These are phyloP conservation scores for Pyrenochaeta sp. DNA, from an alignment of 2,329 filamentous ascomycete genomes.

Conservation along the genomic window DNA sequence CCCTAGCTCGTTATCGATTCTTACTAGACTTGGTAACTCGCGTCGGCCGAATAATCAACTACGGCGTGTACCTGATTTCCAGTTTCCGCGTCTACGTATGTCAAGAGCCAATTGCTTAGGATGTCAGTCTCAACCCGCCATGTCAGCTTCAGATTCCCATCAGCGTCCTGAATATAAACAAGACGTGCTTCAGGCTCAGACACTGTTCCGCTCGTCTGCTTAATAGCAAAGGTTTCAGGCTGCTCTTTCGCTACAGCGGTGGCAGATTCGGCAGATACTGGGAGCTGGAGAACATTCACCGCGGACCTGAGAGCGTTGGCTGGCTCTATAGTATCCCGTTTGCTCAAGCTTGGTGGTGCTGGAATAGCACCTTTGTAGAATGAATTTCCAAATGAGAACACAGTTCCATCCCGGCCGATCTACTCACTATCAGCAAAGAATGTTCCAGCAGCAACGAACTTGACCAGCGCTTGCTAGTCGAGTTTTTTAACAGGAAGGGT, in stretches of 20 bases:
- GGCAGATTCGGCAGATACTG: conserved; percentile 52
- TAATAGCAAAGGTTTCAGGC: conserved; percentile 55
- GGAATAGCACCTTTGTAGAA: conserved; percentile 57
- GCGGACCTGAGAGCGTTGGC: conserved; percentile 55
- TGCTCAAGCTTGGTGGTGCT: conserved; percentile 47
- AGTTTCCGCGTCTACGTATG: conserved; percentile 63
- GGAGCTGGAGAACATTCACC: conserved; percentile 51
- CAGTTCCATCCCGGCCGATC: conserved; percentile 61
- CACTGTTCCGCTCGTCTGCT: conserved; percentile 58
- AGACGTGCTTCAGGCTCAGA: conserved; percentile 64
- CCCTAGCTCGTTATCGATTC: not conserved
- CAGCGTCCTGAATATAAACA: conserved; percentile 62
- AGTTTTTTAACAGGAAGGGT: not conserved
- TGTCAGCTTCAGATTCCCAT: conserved; percentile 59
- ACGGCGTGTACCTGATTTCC: conserved; percentile 61
- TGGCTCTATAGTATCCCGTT: conserved; percentile 56
- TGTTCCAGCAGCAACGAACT: not conserved
- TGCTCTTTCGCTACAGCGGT: conserved; percentile 50
- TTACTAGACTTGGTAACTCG: conserved; percentile 64
- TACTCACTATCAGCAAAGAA: conserved; percentile 25
- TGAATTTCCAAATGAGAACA: conserved; percentile 67
- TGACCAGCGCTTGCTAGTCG: not conserved
- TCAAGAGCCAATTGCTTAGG: conserved; percentile 65
- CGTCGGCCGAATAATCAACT: conserved; percentile 66
- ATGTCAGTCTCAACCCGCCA: conserved; percentile 69